Base-by-base conservation (phyloP, 2,329 filamentous ascomycete genomes). In the Sclerotiophoma versabilis region DNA sequence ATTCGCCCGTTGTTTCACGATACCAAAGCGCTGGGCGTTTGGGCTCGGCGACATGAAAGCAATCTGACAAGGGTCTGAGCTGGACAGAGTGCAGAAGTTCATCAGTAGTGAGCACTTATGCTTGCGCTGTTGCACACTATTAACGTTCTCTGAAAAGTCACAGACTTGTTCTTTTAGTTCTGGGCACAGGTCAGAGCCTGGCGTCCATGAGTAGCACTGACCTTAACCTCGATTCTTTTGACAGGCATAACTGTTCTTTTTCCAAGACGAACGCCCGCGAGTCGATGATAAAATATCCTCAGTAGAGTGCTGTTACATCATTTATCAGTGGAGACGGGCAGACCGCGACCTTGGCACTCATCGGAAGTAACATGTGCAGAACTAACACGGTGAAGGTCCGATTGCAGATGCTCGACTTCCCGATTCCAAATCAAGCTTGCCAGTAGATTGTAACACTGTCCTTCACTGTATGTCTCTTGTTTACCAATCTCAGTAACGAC, bases 1-100 rank as follows among this genome's bases (percentile, higher is more conserved):
- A 49, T 30, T 41, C 45, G 51, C 38, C 41, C 41, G 39, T 49
- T 44, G 30, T 44, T 36, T 39, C 42, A 49, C 41, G 33, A 41
- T 29, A 29, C 29, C 41, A 9, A 34, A 25, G 33, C 39, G 29
- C 33, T 49, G 27, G 27, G 19, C 7, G 30, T 17, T n/a, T 15
- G 2, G 25, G 22, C 10, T 46, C 51, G 30, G 37, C 51, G 51
- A 54, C 4, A 34, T 42, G 39, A n/a, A 36, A 22, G 33, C 45
- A 7, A 15, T 10, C 3, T 23, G 29, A 54, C 39, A 34, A 23
- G 34, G 17, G 17, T 39, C 23, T 26, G n/a, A n/a, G 22, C 9
- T 29, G 26, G n/a, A 17, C 5, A 14, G 25, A 15, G 1, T 29
- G 30, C 15, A 5, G 32, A 11, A 17, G 17, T 12, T 27, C 49